These are phyloP conservation scores for Alternaria viburni DNA, from an alignment of 2,329 filamentous ascomycete genomes.

Conservation along the genomic window DNA sequence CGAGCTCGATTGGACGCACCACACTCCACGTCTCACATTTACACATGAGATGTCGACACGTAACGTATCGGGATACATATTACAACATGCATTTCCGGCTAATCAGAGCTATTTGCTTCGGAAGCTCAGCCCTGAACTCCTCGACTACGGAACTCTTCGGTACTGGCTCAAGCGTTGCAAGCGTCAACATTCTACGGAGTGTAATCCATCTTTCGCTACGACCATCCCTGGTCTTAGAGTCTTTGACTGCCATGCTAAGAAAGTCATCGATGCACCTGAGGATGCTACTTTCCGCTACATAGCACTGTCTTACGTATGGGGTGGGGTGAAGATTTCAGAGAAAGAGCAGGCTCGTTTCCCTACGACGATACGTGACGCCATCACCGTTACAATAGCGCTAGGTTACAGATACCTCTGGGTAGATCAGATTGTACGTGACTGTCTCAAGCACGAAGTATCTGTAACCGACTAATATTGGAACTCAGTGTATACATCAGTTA, in stretches of 20 bases:
- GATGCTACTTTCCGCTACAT: neutral
- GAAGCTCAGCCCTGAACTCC: rapidly evolving
- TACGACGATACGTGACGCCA: neutral
- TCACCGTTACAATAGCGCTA: neutral
- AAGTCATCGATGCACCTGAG: neutral
- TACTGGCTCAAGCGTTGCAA: neutral
- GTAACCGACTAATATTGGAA: rapidly evolving
- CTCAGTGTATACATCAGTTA: neutral
- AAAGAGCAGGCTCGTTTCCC: neutral
- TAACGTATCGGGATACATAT: too few relatives aligned
- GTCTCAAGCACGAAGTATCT: too few relatives aligned
- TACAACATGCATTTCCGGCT: rapidly evolving
- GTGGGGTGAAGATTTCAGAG: neutral
- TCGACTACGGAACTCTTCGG: neutral
- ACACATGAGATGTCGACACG: too few relatives aligned
- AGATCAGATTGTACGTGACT: neutral
- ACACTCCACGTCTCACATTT: too few relatives aligned
- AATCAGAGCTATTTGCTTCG: rapidly evolving
- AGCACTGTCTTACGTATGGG: neutral
- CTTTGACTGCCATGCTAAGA: neutral
- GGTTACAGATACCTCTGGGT: neutral
- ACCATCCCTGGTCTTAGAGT: neutral
- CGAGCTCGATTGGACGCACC: too few relatives aligned
- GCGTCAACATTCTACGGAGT: rapidly evolving
- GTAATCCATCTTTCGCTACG: too few relatives aligned